Evolutionary conservation across 306 rosid genomes (phyloP), one percentile per base, ranked within the genome.

Genomic region (Cicer arietinum): DNA sequence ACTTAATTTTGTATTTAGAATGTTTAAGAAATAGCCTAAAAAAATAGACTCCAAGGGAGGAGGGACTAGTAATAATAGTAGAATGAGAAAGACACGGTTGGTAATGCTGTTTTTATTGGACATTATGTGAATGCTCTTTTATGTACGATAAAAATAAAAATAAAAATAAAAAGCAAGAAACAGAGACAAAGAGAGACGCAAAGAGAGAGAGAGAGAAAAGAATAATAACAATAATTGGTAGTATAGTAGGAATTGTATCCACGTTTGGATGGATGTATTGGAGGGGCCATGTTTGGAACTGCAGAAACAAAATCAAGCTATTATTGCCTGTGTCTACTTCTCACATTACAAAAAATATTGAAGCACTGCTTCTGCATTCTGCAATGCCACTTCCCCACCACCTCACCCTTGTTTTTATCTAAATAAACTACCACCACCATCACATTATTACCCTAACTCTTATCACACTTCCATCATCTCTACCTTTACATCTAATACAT

Each of bases 321-420:
- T 86, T 83, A 90, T 87, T 86, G 83, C 86, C 53, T 76, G 77
- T 89, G 89, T 92, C 90, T 79, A 73, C 89, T 85, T 89, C 87
- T 89, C 75, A 81, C 73, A 75, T 79, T 86, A 86, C 90, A 83
- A 81, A 79, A 77, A 8, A 7, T 8, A 13, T 69, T 82, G 68
- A 45, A 65, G 72, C 92, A 69, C 82, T 74, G 82, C 73, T 71
- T 73, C 90, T 78, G 79, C 81, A 62, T 20, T 75, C 62, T 35
- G 10, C 25, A 39, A 47, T 69, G 22, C 79, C 83, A 79, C 46
- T 79, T 42, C 82, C 80, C 84, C 86, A 56, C 83, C 63, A 16
- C 78, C 61, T 63, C 73, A 60, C 13, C 58, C 67, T 67, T 57
- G 22, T 44, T 69, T 39, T 37, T 62, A 37, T 48, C 73, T 9